Evolutionary conservation across 805 yeast species (phyloP).

Genomic region (Torulaspora quercuum): DNA sequence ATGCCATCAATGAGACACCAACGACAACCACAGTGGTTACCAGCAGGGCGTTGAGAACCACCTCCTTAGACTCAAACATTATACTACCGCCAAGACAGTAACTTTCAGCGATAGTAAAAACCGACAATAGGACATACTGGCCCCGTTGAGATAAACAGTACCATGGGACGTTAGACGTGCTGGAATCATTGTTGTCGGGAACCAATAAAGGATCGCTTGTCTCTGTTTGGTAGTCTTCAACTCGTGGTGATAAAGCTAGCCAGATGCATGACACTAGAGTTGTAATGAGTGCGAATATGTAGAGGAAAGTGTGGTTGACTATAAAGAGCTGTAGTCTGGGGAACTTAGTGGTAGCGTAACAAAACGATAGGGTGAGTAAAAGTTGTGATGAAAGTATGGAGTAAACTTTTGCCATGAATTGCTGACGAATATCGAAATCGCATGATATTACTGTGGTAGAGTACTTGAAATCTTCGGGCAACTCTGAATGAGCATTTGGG

Average conservation of each 20-base stretch:
- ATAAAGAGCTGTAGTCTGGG: slow-evolving; percentile 45
- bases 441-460: slow-evolving; percentile 74
- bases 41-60: slow-evolving; percentile 66
- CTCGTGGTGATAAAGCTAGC: slow-evolving; percentile 57
- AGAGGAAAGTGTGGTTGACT: slow-evolving; percentile 54
- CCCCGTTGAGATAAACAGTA: slow-evolving; percentile 27
- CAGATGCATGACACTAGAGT: slow-evolving; percentile 63
- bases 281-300: slow-evolving; percentile 53
- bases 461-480: slow-evolving; percentile 80
- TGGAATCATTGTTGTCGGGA: slow-evolving; percentile 5
- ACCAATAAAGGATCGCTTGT: slow-evolving; percentile 5
- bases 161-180: slow-evolving; percentile 27
- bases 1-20: slow-evolving; percentile 74
- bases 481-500: neutral
- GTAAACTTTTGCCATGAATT: slow-evolving; percentile 77
- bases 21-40: slow-evolving; percentile 66
- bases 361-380: slow-evolving; percentile 49
- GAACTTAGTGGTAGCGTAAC: slow-evolving; percentile 22
- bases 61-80: slow-evolving; percentile 55
- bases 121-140: slow-evolving; percentile 49
- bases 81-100: slow-evolving; percentile 67
- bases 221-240: slow-evolving; percentile 59
- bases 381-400: slow-evolving; percentile 65
- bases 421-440: slow-evolving; percentile 67
- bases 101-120: slow-evolving; percentile 73